Evolutionary conservation across 805 yeast species (phyloP).

Genomic region (Candida insectorum): DNA sequence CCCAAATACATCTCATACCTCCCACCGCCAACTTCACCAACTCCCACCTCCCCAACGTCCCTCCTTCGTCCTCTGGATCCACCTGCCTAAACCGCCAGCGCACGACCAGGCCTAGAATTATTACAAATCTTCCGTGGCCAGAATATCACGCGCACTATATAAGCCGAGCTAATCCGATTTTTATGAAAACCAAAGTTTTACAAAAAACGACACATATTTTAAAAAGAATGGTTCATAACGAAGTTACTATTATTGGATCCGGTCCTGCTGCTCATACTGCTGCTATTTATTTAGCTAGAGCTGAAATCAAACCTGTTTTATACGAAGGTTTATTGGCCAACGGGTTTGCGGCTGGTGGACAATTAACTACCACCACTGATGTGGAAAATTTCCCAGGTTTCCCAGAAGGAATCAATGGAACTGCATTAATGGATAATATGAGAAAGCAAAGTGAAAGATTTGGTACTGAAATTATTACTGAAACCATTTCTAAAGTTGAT

Average conservation of each 20-base stretch:
- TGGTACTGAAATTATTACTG: constrained; percentile 93
- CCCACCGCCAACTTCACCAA: too few relatives aligned
- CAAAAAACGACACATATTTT: too few relatives aligned
- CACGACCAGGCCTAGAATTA: too few relatives aligned
- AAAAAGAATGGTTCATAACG: constrained; percentile 71
- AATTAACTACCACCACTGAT: constrained; percentile 96
- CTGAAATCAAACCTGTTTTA: constrained; percentile 88
- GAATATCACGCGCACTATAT: too few relatives aligned
- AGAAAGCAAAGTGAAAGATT: constrained; percentile 80
- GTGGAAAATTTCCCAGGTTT: constrained; percentile 99
- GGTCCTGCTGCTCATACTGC: constrained; percentile 99
- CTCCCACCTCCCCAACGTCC: too few relatives aligned
- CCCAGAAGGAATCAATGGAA: constrained; percentile 88
- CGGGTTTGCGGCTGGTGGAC: constrained; percentile 99
- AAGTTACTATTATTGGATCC: constrained; percentile 87
- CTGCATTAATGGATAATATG: constrained; percentile 91
- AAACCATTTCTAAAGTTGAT: constrained; percentile 91
- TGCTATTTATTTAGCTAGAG: constrained; percentile 94
- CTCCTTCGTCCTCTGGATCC: too few relatives aligned
- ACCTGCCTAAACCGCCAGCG: too few relatives aligned
- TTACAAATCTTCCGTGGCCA: too few relatives aligned
- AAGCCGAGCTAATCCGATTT: too few relatives aligned
- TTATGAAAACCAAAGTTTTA: too few relatives aligned
- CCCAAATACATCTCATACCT: too few relatives aligned
- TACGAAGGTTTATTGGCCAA: constrained; percentile 97